Percentiles rank a stretch among this genome's conserved stretches.
These are phyloP conservation scores for Carex sylvatica DNA, from an alignment of 202 grass and related monocot species.

Conservation along the genomic window DNA sequence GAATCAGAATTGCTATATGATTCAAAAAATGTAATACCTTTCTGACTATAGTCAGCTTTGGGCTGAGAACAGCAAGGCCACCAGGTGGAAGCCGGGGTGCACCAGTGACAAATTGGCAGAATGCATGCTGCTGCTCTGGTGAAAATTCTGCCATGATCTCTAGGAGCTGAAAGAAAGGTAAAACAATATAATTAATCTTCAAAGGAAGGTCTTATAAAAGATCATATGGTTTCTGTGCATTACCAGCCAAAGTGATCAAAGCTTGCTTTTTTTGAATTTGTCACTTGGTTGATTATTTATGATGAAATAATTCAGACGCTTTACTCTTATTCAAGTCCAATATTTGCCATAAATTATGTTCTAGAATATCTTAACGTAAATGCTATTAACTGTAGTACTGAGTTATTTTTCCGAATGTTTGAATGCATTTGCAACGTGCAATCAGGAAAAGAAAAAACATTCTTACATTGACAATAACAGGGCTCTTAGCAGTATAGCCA, in stretches of 20 bases:
- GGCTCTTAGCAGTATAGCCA: constrained; percentile 92
- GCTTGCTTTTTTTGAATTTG: neutral
- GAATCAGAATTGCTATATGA: neutral
- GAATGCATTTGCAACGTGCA: neutral
- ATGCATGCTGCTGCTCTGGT: constrained; percentile 73
- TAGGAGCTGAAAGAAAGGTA: constrained; percentile 52
- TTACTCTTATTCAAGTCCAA: neutral
- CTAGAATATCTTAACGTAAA: neutral
- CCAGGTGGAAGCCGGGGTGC: constrained; percentile 90
- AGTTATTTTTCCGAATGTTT: neutral
- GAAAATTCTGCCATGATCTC: constrained; percentile 90
- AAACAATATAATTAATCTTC: constrained; percentile 15
- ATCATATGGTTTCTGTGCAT: neutral
- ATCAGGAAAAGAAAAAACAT: neutral
- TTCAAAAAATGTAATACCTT: constrained; percentile 41
- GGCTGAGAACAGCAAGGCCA: constrained; percentile 72
- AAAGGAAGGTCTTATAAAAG: neutral
- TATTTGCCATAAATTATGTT: neutral
- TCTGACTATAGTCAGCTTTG: constrained; percentile 86
- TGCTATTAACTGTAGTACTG: neutral
- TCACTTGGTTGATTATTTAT: neutral
- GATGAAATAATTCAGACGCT: neutral
- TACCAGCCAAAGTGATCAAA: neutral
- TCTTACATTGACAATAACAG: constrained; percentile 76
- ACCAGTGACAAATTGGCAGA: constrained; percentile 92